Evolutionary conservation across 345 rosid genomes (phyloP).

Genomic region (Adansonia digitata): DNA sequence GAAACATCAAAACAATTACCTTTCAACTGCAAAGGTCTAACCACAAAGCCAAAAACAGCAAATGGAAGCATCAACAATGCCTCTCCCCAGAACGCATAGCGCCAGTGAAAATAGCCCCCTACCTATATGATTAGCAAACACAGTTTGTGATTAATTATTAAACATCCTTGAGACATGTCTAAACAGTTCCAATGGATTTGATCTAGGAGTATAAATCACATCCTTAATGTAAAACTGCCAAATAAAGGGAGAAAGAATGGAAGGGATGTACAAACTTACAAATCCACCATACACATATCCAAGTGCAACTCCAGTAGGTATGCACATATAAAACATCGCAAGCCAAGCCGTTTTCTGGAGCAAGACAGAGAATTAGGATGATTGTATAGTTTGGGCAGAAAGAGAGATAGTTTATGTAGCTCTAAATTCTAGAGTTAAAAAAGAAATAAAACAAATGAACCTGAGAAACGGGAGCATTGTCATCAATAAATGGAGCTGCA

Average conservation of each 20-base stretch:
- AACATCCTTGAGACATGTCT: neutral
- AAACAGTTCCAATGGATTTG: neutral
- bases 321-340: slow-evolving; percentile 92
- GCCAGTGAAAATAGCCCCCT: slow-evolving; percentile 68
- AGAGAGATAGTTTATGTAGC: neutral
- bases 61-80: slow-evolving; percentile 83
- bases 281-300: slow-evolving; percentile 94
- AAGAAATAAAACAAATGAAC: slow-evolving; percentile 25
- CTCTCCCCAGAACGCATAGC: slow-evolving; percentile 80
- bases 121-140: slow-evolving; percentile 37
- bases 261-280: slow-evolving; percentile 38
- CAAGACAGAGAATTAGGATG: neutral
- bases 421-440: neutral
- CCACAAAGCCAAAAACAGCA: slow-evolving; percentile 59
- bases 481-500: slow-evolving; percentile 97
- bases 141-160: neutral
- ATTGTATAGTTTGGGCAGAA: neutral
- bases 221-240: neutral
- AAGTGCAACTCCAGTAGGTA: slow-evolving; percentile 83
- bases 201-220: neutral
- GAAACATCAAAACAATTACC: slow-evolving; percentile 39
- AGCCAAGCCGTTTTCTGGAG: slow-evolving; percentile 92
- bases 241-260: neutral
- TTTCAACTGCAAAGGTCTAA: slow-evolving; percentile 85
- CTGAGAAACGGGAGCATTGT: slow-evolving; percentile 77